Evolutionary conservation across 495 filamentous ascomycete genomes (phyloP).

Genomic region (Trichoderma erinaceum): DNA sequence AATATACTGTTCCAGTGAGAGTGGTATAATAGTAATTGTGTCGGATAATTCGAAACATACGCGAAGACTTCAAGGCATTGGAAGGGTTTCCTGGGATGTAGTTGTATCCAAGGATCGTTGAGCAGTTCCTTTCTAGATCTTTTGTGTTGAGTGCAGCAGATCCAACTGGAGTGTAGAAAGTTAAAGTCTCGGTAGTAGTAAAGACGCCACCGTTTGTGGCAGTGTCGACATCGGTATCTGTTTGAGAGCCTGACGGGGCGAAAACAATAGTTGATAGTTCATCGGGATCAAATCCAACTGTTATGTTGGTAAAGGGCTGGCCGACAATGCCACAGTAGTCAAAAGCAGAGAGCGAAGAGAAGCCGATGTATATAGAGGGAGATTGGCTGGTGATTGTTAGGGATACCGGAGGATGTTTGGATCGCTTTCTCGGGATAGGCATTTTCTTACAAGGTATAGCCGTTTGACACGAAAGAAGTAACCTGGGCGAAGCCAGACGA

Average conservation of each 20-base stretch:
- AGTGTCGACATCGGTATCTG: neutral
- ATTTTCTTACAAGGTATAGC: neutral
- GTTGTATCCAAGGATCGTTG: neutral
- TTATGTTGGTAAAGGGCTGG: neutral
- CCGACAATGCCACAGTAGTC: neutral
- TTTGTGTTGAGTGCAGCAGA: neutral
- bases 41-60: neutral
- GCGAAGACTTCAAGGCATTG: neutral
- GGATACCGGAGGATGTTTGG: too few relatives aligned
- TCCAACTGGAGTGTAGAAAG: neutral
- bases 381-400: neutral
- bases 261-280: neutral
- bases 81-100: slow-evolving; percentile 9
- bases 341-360: neutral
- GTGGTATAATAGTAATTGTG: neutral
- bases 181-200: neutral
- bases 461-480: neutral
- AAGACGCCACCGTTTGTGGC: neutral
- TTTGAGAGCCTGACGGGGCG: neutral
- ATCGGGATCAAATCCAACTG: neutral
- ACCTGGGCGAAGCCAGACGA: neutral
- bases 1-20: neutral
- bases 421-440: neutral
- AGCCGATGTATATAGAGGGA: neutral
- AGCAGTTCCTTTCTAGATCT: slow-evolving; percentile 4